These are phyloP conservation scores for Liquidambar formosana DNA, from an alignment of 164 flowering plant species.

Conservation along the genomic window DNA sequence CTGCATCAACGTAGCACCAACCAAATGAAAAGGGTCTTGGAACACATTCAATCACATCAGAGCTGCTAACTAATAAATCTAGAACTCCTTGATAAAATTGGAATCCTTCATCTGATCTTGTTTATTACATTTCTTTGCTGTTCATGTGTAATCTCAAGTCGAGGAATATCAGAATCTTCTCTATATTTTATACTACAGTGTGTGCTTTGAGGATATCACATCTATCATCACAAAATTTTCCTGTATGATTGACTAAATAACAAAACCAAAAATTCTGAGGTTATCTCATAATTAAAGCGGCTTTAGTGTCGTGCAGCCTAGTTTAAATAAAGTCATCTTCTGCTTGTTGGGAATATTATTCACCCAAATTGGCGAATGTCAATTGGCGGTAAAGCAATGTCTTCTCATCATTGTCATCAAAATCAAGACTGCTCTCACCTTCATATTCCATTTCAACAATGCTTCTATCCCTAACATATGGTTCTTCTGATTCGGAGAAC, in stretches of 20 bases:
- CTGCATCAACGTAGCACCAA: too few relatives aligned
- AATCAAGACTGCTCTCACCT: constrained; percentile 32
- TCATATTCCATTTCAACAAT: constrained; percentile 50
- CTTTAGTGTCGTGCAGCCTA: not conserved
- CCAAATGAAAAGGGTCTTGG: too few relatives aligned
- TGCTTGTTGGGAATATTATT: constrained; percentile 8
- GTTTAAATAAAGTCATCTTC: not conserved
- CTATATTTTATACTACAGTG: not conserved
- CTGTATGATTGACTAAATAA: not conserved
- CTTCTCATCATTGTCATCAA: constrained; percentile 51
- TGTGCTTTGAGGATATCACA: too few relatives aligned
- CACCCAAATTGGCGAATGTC: constrained; percentile 40
- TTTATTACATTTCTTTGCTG: not conserved
- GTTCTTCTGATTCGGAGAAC: constrained; percentile 23
- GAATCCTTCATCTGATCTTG: too few relatives aligned
- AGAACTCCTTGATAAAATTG: too few relatives aligned
- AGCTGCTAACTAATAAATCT: too few relatives aligned
- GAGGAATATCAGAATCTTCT: not conserved
- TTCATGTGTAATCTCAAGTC: not conserved
- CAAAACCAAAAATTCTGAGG: not conserved
- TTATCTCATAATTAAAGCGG: not conserved
- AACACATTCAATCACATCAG: too few relatives aligned
- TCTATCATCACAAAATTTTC: too few relatives aligned
- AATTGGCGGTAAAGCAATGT: constrained; percentile 40
- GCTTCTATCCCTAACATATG: constrained; percentile 26